Evolutionary conservation across 1,284 basidiomycete genomes (phyloP), one percentile per base, ranked within the genome.

Genomic region (Cryptococcus maquisensis): DNA sequence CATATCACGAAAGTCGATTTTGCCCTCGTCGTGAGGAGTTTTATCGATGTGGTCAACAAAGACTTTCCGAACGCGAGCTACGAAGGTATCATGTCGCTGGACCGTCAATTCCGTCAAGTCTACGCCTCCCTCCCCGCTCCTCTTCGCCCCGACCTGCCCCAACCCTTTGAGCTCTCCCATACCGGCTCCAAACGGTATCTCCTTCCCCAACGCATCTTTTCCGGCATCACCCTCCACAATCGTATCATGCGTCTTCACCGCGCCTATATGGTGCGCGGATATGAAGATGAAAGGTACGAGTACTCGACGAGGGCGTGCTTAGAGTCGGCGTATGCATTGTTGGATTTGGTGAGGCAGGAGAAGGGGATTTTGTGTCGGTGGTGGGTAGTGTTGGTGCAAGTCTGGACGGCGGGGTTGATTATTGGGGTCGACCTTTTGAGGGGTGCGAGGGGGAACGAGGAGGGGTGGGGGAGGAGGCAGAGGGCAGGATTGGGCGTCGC

Each of bases 311-410:
- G 49, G 36, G 54, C 50, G 4, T 60, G 59, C 24, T 45, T 57
- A 9, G 59, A 60, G 12, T 57, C 55, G 32, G 59, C 59, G 24
- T 57, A 57, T 42, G 55, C 55, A 13, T 32, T 57, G 47, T 52
- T 60, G 15, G 56, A 57, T 18, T 44, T 60, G 35, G 59, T 57
- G 10, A 49, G 47, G 20, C 59, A 60, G 44, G 55, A 56, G 41
- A 42, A 47, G 40, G 46, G 52, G 43, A 53, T 49, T 12, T 42
- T 60, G 21, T 61, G 59, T 40, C 45, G 51, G 44, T 60, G 59
- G 59, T 60, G 59, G 59, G 59, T 60, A 15, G 59, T 60, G 32
- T 24, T 60, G 42, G 59, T 60, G n/a, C 59, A 60, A 38, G 59
- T 60, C 2, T 60, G 59, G 59, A 60, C 59, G 20, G 49, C 49